phyloP scores from a whole-genome alignment of 768 basidiomycete genomes.

The Exsudoporus frostii region DNA sequence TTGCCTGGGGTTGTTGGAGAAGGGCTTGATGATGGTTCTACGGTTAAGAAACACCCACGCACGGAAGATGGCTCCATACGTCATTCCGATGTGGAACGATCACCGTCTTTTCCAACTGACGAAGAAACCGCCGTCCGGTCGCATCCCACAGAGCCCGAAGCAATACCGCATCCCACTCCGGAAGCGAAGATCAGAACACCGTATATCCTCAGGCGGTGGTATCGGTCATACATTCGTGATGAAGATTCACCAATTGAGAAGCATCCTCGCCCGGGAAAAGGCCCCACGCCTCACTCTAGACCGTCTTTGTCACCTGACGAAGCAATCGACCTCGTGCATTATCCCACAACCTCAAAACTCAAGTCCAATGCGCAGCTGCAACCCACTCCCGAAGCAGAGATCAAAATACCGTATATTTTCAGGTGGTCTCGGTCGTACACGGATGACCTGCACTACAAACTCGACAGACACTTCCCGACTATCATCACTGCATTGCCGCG shows the following conservation, averaged over 20 bases:
- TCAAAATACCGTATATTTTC: not conserved
- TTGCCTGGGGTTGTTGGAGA: not conserved
- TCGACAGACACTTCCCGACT: constrained; percentile 61
- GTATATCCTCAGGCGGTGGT: no score
- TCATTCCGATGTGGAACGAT: not conserved
- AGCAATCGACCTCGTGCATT: no score
- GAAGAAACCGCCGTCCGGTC: constrained; percentile 3
- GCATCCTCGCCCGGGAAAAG: no score
- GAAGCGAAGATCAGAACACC: no score
- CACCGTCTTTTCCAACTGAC: not conserved
- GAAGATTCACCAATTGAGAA: no score
- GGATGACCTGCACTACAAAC: not conserved
- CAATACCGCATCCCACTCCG: not conserved
- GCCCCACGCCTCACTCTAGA: no score
- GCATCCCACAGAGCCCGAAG: not conserved
- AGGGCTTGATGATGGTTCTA: not conserved
- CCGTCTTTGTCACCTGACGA: no score
- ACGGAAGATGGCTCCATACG: not conserved
- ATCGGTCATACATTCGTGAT: no score
- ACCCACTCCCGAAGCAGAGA: no score
- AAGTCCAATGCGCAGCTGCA: no score
- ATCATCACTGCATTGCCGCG: constrained; percentile 60
- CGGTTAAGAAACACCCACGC: not conserved
- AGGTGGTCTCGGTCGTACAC: not conserved
- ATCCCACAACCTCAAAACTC: no score